These are phyloP conservation scores for Eruca vesicaria DNA, from an alignment of 441 rosid genomes.

Conservation along the genomic window DNA sequence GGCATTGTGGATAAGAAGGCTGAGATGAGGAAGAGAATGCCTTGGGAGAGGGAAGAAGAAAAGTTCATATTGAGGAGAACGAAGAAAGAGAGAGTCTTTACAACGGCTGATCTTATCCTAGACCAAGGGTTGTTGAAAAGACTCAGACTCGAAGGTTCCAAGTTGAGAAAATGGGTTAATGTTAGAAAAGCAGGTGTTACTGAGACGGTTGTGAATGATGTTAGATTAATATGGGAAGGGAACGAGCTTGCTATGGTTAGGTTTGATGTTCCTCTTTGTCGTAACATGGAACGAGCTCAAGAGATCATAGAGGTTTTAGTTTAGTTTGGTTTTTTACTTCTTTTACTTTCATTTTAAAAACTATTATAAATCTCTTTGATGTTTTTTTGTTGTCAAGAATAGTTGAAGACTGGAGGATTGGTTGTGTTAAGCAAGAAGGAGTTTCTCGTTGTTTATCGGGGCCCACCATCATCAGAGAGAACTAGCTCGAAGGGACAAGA, in stretches of 20 bases:
- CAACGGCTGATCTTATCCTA: conserved; percentile 53
- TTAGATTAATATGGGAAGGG: conserved; percentile 51
- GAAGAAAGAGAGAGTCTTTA: conserved; percentile 56
- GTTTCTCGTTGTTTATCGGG: conserved; percentile 48
- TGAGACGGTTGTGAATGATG: conserved; percentile 55
- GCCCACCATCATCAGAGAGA: not conserved
- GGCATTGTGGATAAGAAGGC: conserved; percentile 19
- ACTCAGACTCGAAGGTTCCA: conserved; percentile 56
- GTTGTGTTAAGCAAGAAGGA: conserved; percentile 77
- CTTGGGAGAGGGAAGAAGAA: conserved; percentile 69
- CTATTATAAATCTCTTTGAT: not conserved
- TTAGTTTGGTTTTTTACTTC: conserved; percentile 19
- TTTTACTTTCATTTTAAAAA: not conserved
- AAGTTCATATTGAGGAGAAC: conserved; percentile 47
- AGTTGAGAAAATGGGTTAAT: conserved; percentile 78
- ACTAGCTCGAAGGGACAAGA: not conserved
- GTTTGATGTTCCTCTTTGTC: conserved; percentile 67
- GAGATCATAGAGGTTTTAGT: conserved; percentile 90
- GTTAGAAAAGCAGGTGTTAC: conserved; percentile 88
- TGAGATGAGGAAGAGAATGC: conserved; percentile 45
- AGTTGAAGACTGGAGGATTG: conserved; percentile 89
- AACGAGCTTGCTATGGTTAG: conserved; percentile 74
- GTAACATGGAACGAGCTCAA: conserved; percentile 84
- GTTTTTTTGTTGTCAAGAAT: conserved; percentile 23
- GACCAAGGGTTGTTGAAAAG: conserved; percentile 52